phyloP scores from a whole-genome alignment of 352 stramenopile species.

The Phytophthora meadii region DNA sequence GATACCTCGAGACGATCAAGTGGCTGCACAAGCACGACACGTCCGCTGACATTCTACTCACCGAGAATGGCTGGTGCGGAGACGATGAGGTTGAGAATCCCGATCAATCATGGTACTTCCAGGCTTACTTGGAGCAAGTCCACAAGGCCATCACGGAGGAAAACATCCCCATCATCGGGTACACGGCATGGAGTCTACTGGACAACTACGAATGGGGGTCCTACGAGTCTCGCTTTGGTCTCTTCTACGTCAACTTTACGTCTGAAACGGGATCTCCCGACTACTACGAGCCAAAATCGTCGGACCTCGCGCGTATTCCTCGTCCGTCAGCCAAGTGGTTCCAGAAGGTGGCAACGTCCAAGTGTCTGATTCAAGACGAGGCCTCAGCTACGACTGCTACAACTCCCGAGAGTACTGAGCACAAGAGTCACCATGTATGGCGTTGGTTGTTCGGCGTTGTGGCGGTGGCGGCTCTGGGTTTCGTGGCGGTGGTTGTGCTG shows the following conservation, averaged over 20 bases:
- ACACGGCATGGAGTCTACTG: slow-evolving; percentile 34
- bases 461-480: slow-evolving; percentile 19
- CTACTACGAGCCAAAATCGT: slow-evolving; percentile 24
- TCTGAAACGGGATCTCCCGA: slow-evolving; percentile 25
- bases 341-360: slow-evolving; percentile 28
- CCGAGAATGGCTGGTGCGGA: slow-evolving; percentile 68
- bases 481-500: slow-evolving; percentile 29
- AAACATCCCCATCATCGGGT: slow-evolving; percentile 34
- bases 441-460: slow-evolving; percentile 35
- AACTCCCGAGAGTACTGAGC: slow-evolving; percentile 5
- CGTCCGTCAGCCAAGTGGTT: slow-evolving; percentile 49
- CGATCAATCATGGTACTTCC: slow-evolving; percentile 44
- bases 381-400: slow-evolving; percentile 7
- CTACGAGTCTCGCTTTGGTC: slow-evolving; percentile 50
- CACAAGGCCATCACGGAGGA: slow-evolving; percentile 48
- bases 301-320: slow-evolving; percentile 42
- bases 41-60: slow-evolving; percentile 52
- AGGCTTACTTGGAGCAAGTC: slow-evolving; percentile 53
- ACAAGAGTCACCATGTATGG: slow-evolving; percentile 30
- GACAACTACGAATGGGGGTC: slow-evolving; percentile 42
- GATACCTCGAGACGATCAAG: slow-evolving; percentile 51
- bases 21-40: slow-evolving; percentile 59
- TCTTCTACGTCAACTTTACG: slow-evolving; percentile 67
- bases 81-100: slow-evolving; percentile 54
- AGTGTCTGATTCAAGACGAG: slow-evolving; percentile 25